Conservation (phyloP, 805 yeast species). For the Metschnikowia shivogae region DNA sequence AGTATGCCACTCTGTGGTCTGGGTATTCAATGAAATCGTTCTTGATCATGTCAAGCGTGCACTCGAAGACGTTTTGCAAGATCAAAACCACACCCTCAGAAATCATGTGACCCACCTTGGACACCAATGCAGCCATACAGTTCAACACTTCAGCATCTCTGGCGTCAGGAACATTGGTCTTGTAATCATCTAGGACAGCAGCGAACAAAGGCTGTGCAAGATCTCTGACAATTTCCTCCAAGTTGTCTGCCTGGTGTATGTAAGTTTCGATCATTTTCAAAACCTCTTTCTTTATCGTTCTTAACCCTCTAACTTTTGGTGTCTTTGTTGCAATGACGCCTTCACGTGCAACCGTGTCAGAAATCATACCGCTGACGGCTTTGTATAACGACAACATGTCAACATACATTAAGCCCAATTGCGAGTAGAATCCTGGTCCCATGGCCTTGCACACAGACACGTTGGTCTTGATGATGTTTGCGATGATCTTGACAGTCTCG, state of each 20-base stretch:
- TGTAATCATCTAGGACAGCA: constrained; percentile 87
- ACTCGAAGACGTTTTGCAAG: constrained; percentile 86
- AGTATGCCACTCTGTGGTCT: constrained; percentile 95
- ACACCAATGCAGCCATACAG: constrained; percentile 88
- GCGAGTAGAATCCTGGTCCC: constrained; percentile 88
- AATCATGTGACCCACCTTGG: constrained; percentile 80
- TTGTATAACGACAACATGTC: constrained; percentile 87
- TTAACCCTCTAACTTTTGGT: constrained; percentile 89
- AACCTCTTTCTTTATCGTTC: constrained; percentile 94
- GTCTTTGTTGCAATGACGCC: constrained; percentile 91
- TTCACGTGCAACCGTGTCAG: constrained; percentile 70
- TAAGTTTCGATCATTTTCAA: constrained; percentile 85
- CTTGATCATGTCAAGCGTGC: constrained; percentile 92
- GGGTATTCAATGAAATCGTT: constrained; percentile 96
- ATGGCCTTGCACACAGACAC: constrained; percentile 92
- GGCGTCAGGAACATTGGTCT: constrained; percentile 86
- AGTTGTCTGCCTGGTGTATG: constrained; percentile 78
- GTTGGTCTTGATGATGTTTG: constrained; percentile 91
- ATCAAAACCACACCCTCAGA: constrained; percentile 87
- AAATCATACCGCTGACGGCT: constrained; percentile 84
- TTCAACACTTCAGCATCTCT: constrained; percentile 96
- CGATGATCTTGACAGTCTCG: constrained; percentile 87
- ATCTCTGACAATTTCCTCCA: constrained; percentile 77
- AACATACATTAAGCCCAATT: constrained; percentile 77
- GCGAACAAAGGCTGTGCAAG: constrained; percentile 77